phyloP scores from a whole-genome alignment of 768 basidiomycete species.

The Trametopsis cervina region DNA sequence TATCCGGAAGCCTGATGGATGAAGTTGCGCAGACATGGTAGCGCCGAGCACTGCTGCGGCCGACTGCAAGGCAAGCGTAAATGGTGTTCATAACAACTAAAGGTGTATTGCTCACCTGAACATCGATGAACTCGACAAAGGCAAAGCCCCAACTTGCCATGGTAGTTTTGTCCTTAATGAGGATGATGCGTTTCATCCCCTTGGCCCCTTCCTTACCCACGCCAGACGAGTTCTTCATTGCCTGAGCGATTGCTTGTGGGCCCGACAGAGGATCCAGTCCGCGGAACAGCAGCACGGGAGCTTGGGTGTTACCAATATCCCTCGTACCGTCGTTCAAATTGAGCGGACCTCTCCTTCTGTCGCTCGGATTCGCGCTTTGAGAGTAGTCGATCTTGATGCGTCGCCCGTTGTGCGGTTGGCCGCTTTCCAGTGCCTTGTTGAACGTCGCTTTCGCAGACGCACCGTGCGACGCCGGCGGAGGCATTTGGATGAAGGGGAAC shows the following conservation, averaged over 20 bases:
- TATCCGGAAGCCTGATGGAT: constrained; percentile 92
- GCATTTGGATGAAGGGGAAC: constrained; percentile 88
- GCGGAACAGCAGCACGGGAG: constrained; percentile 81
- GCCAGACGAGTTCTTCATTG: constrained; percentile 80
- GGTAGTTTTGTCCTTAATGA: constrained; percentile 85
- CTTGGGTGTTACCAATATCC: constrained; percentile 86
- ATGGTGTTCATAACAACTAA: constrained; percentile 9
- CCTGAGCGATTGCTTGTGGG: constrained; percentile 80
- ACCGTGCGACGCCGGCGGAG: constrained; percentile 85
- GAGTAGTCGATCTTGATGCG: constrained; percentile 96
- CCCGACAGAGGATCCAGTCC: constrained; percentile 85
- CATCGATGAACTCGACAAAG: constrained; percentile 87
- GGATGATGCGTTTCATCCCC: constrained; percentile 81
- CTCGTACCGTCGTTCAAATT: constrained; percentile 88
- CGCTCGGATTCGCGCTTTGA: constrained; percentile 70
- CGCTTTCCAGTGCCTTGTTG: constrained; percentile 69
- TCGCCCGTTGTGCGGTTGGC: constrained; percentile 67
- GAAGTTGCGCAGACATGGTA: constrained; percentile 80
- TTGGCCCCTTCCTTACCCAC: constrained; percentile 68
- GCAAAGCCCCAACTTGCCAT: constrained; percentile 89
- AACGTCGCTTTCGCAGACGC: constrained; percentile 67
- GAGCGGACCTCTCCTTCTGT: constrained; percentile 47
- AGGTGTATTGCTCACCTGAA: constrained; percentile 47
- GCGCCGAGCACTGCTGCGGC: constrained; percentile 76
- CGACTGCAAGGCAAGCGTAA: constrained; percentile 41